Percentiles rank a stretch among this genome's conserved stretches.
Evolutionary conservation across 148 eudicot genomes (phyloP).

Genomic region (Diospyros lotus): DNA sequence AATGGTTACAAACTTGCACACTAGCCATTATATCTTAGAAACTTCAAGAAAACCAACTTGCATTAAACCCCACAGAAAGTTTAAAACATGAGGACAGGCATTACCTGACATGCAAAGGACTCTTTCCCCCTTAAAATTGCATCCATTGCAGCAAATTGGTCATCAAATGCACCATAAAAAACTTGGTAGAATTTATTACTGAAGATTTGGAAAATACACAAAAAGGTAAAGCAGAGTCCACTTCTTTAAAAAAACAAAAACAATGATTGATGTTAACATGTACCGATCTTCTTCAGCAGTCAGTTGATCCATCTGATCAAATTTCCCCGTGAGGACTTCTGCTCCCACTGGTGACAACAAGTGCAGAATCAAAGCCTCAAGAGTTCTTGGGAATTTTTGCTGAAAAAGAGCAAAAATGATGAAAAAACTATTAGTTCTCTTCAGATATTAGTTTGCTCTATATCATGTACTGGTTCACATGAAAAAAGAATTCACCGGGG

Average conservation of each 20-base stretch:
- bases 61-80: not conserved
- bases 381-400: conserved; percentile 82
- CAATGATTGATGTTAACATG: conserved; percentile 7
- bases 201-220: conserved; percentile 17
- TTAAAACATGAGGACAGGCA: conserved; percentile 4
- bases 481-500: not conserved
- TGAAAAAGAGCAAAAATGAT: conserved; percentile 28
- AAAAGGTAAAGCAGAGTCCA: conserved; percentile 11
- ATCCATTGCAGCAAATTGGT: conserved; percentile 75
- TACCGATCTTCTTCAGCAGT: conserved; percentile 65
- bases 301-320: conserved; percentile 74
- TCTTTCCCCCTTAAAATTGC: conserved; percentile 78
- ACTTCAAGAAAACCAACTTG: not conserved
- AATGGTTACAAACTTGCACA: not conserved
- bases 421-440: not conserved
- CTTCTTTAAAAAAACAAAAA: conserved; percentile 4
- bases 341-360: conserved; percentile 83
- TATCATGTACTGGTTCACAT: conserved; percentile 2
- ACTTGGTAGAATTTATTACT: conserved; percentile 72
- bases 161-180: conserved; percentile 78
- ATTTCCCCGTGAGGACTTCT: conserved; percentile 87
- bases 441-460: not conserved
- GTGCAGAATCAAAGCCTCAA: conserved; percentile 79
- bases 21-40: not conserved
- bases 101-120: conserved; percentile 80